Base-by-base conservation (phyloP, 768 basidiomycete species). In the Termitomyces sp. region DNA sequence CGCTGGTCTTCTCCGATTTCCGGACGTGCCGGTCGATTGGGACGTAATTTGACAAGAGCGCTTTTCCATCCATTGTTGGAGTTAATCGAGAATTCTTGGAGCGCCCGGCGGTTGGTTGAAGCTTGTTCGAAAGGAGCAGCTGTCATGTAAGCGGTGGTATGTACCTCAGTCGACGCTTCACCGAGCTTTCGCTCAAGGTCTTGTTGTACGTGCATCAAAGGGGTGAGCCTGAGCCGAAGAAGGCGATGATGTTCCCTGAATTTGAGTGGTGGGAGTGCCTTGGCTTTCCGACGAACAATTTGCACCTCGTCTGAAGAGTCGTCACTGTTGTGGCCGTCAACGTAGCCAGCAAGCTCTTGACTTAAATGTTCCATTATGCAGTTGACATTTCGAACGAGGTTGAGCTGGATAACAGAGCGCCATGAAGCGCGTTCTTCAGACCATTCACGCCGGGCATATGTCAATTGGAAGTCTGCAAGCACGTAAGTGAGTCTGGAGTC, bases 331-430 rank as follows among this genome's bases (percentile, higher is more conserved):
- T 66, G 60, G 33, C 61, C 62, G n/a, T 64, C 61, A 30, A 53
- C 56, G 56, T 57, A 63, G 64, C 71, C 77, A 24, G 78, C 69
- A 79, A 88, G 84, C 62, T 87, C 86, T 35, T 77, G 77, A 16
- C 71, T 65, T 43, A 88, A 73, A 42, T 80, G 72, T 50, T 87
- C 80, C 22, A 90, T 75, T 46, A 88, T 81, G 30, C 75, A 72
- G 60, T 86, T 82, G 64, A 89, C 78, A 60, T 88, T 90, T 65
- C 87, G 84, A 54, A 91, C 78, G 68, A 92, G 82, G 68, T 92
- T 92, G 64, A 92, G 81, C 62, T 87, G 84, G 58, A 92, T 84
- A 58, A 92, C 87, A 16, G 82, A 73, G 22, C 87, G 81, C 90
- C 90, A 92, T 28, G 86, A 80, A 1, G 77, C 73, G 44, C 82